Conservation (phyloP, 257 asterid genomes). For the Solanum gracilifrons region DNA sequence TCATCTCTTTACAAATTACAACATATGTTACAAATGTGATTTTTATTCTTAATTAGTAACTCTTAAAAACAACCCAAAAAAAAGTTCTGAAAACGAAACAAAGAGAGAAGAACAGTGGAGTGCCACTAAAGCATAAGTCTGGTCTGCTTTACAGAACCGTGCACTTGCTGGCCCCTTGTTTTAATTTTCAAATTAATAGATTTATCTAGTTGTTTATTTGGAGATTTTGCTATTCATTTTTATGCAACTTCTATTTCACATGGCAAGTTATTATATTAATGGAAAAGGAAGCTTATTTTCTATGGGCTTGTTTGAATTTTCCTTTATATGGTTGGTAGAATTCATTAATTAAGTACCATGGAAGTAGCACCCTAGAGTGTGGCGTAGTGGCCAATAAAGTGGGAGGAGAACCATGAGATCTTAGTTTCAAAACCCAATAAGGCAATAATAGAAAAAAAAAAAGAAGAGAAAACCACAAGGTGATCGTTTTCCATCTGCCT, state of each 20-base stretch:
- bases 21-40: not conserved
- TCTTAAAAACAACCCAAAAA: not conserved
- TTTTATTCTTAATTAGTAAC: not conserved
- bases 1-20: not conserved
- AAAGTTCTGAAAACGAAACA: not conserved
- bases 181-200: not conserved
- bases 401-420: not conserved
- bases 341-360: not conserved
- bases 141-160: not conserved
- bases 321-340: not conserved
- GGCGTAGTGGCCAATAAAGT: not conserved
- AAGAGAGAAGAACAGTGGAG: not conserved
- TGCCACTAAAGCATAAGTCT: not conserved
- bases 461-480: not conserved
- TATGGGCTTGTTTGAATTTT: not conserved
- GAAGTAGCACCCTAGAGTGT: not conserved
- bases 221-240: not conserved
- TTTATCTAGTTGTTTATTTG: not conserved
- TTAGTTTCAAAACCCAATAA: not conserved
- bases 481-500: not conserved
- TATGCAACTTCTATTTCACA: not conserved
- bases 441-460: not conserved
- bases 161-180: not conserved
- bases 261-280: not conserved
- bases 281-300: not conserved